A percentile compares a stretch with the other conserved stretches of the same genome.
These are phyloP conservation scores for Alternaria novae-zelandiae DNA, from an alignment of 2,329 filamentous ascomycete species.

Conservation along the genomic window DNA sequence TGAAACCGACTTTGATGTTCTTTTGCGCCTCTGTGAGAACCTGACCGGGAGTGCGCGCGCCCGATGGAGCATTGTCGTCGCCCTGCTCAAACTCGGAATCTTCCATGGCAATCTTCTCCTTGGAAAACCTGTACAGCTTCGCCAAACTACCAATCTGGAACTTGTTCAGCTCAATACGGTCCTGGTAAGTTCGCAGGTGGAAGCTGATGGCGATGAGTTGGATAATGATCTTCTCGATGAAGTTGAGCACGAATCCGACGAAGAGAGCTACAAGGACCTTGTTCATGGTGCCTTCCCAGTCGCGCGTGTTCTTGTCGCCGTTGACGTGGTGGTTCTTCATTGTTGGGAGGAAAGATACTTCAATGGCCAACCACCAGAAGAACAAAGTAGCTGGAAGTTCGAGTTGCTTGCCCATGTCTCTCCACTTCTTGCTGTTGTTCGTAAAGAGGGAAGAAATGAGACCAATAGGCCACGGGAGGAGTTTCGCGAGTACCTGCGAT, in stretches of 20 bases:
- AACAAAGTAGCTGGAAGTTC: conserved; percentile 87
- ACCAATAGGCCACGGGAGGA: conserved; percentile 66
- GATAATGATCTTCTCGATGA: conserved; percentile 90
- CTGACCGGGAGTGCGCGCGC: conserved; percentile 75
- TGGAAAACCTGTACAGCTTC: conserved; percentile 70
- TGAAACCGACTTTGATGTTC: conserved; percentile 76
- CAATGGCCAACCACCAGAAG: conserved; percentile 87
- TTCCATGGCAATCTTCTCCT: conserved; percentile 69
- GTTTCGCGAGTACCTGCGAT: conserved; percentile 65
- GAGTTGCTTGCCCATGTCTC: conserved; percentile 82
- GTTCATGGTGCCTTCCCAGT: conserved; percentile 80
- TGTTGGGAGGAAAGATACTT: conserved; percentile 84
- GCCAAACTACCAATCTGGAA: conserved; percentile 76
- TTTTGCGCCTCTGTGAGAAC: conserved; percentile 72
- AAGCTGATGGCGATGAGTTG: conserved; percentile 95
- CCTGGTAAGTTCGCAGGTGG: conserved; percentile 87
- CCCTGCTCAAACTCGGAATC: conserved; percentile 77
- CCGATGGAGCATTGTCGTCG: conserved; percentile 54
- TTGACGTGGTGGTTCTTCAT: conserved; percentile 70
- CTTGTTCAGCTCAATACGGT: conserved; percentile 90
- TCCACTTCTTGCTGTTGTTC: conserved; percentile 91
- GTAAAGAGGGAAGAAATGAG: conserved; percentile 76
- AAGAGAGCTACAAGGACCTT: conserved; percentile 89
- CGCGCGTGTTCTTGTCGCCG: conserved; percentile 58
- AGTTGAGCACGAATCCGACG: conserved; percentile 78